Evolutionary conservation across 495 filamentous ascomycete genomes (phyloP).

Genomic region (Patellaria atrata): DNA sequence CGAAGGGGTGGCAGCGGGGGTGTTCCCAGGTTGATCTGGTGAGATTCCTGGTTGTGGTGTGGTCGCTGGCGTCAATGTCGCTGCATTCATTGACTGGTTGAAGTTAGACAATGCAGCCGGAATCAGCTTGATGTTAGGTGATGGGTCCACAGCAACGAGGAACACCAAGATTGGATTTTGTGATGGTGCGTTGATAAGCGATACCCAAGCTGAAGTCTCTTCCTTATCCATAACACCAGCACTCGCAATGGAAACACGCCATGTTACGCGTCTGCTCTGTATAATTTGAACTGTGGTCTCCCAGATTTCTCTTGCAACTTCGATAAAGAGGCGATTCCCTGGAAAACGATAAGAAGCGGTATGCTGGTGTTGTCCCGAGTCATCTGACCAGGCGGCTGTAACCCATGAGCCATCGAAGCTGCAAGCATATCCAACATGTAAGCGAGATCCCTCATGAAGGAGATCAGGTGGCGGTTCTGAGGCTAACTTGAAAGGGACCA

Average conservation of each 20-base stretch:
- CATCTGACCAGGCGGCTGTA: slow-evolving; percentile 85
- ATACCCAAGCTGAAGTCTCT: slow-evolving; percentile 44
- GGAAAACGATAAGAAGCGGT: slow-evolving; percentile 64
- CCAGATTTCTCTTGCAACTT: slow-evolving; percentile 73
- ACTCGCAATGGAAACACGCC: slow-evolving; percentile 68
- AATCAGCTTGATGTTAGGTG: slow-evolving; percentile 47
- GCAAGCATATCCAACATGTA: slow-evolving; percentile 77
- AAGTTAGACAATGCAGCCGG: slow-evolving; percentile 22
- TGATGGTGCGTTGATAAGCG: slow-evolving; percentile 26
- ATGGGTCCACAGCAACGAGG: slow-evolving; percentile 53
- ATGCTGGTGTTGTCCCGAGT: slow-evolving; percentile 58
- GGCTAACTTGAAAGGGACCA: slow-evolving; percentile 66
- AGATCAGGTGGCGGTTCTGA: slow-evolving; percentile 53
- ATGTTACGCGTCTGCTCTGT: slow-evolving; percentile 51
- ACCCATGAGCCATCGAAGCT: slow-evolving; percentile 79
- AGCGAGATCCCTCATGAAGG: slow-evolving; percentile 65
- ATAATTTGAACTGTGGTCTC: slow-evolving; percentile 66
- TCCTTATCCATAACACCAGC: slow-evolving; percentile 55
- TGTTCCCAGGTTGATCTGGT: slow-evolving; percentile 33
- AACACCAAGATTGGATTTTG: slow-evolving; percentile 34
- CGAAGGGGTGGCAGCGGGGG: slow-evolving; percentile 16
- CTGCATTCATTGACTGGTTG: slow-evolving; percentile 2
- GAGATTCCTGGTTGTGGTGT: slow-evolving; percentile 26
- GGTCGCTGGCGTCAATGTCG: slow-evolving; percentile 13
- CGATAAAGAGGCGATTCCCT: slow-evolving; percentile 36